Evolutionary conservation across 2,329 filamentous ascomycete genomes (phyloP), one percentile per base, ranked within the genome.

Genomic region (Penicillium oxalicum): DNA sequence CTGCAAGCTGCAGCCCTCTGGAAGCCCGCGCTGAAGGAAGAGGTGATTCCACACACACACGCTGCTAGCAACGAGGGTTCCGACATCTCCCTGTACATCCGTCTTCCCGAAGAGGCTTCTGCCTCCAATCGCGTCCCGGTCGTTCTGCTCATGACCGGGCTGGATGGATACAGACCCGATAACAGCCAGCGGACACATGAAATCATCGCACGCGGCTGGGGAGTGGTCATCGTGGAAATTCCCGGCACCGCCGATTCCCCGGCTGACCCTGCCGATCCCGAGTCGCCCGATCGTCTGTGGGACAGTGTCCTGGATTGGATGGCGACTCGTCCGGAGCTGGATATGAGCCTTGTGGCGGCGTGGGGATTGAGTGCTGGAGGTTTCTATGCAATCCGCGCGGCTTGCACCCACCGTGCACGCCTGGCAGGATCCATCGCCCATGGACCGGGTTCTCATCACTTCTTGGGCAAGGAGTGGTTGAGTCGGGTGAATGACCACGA

Each of bases 211-310:
- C 77, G 82, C 37, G 83, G 82, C 3, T 87, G 83, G 82, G 83
- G 74, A 1, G 71, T 70, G 8, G 74, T 87, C 2, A 77, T 84
- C 25, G 75, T 75, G 7, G 84, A 87, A 65, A 83, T 85, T 48
- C 82, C 82, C 0, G 83, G 82, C 0, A 85, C 82, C 2, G 83
- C 81, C 4, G 83, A 87, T 62, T 86, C 78, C 50, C 83, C 83
- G 0, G 80, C 83, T 0, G 80, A 83, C 53, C 72, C 80, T 28
- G 70, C 73, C 0, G 84, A 87, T 60, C 78, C 83, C 0, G 64
- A 68, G 4, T 76, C 75, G 1, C 71, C 80, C 0, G 84, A 87
- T 59, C 73, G 84, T 2, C 66, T 86, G 35, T 84, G 81, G 77
- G 75, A 75, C 28, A 82, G 78, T 51, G 68, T 87, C 28, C 66